Conservation (phyloP, 352 stramenopile genomes). For the Phytophthora nicotianae region DNA sequence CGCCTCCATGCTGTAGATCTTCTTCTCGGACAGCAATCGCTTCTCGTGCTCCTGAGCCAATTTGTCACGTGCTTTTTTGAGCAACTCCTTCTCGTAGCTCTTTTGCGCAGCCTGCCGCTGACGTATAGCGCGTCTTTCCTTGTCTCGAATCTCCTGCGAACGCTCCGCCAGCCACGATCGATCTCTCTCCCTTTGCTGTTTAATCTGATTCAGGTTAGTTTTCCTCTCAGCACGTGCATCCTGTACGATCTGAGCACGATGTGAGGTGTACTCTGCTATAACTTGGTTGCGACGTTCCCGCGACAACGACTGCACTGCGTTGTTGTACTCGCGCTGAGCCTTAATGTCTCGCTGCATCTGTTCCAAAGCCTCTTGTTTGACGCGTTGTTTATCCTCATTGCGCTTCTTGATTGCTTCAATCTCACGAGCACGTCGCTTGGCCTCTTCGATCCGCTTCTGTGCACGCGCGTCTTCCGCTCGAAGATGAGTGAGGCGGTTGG, state of each 20-base stretch:
- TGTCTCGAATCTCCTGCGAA: constrained; percentile 56
- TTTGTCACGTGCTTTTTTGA: constrained; percentile 51
- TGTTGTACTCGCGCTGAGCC: constrained; percentile 58
- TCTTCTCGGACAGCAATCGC: constrained; percentile 54
- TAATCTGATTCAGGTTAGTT: constrained; percentile 50
- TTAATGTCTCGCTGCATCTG: constrained; percentile 64
- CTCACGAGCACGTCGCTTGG: constrained; percentile 60
- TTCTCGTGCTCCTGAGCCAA: constrained; percentile 62
- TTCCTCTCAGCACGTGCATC: constrained; percentile 53
- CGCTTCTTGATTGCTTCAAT: constrained; percentile 67
- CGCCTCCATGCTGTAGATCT: constrained; percentile 69
- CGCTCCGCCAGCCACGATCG: constrained; percentile 45
- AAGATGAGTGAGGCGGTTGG: constrained; percentile 69
- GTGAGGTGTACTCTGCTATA: constrained; percentile 41
- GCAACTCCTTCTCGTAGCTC: constrained; percentile 55
- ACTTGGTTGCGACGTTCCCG: constrained; percentile 52
- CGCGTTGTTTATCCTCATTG: constrained; percentile 55
- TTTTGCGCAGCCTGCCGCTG: constrained; percentile 52
- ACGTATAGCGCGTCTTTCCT: constrained; percentile 50
- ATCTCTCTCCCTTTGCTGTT: constrained; percentile 45
- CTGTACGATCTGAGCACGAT: constrained; percentile 59
- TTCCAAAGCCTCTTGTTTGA: constrained; percentile 56
- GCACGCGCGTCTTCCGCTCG: constrained; percentile 58
- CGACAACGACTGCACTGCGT: constrained; percentile 42
- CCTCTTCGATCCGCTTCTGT: constrained; percentile 72